These are phyloP conservation scores for Boletellus ananiceps DNA, from an alignment of 768 basidiomycete genomes.

Conservation along the genomic window DNA sequence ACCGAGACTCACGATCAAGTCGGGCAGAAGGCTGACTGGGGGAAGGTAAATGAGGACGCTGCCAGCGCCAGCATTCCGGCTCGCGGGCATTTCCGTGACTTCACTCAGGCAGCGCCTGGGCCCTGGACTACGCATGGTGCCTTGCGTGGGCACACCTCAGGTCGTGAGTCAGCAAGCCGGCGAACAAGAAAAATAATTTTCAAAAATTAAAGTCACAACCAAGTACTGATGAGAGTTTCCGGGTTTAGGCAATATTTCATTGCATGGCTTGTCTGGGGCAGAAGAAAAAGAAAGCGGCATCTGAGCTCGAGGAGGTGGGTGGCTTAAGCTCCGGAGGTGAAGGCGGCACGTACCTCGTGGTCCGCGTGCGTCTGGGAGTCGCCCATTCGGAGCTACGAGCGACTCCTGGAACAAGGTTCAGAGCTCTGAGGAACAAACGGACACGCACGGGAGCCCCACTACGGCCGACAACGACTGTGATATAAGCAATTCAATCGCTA, in stretches of 20 bases:
- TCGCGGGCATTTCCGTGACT: constrained; percentile 17
- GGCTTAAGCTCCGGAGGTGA: constrained; percentile 1
- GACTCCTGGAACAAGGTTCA: constrained; percentile 20
- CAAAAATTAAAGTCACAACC: background rate
- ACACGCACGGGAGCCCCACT: constrained; percentile 20
- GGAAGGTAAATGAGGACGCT: constrained; percentile 1
- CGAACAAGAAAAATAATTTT: constrained; percentile 1
- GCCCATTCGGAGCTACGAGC: constrained; percentile 1
- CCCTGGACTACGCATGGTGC: background rate
- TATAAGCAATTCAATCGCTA: constrained; percentile 28
- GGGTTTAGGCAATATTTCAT: constrained; percentile 7
- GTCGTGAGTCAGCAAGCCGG: constrained; percentile 12
- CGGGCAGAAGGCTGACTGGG: background rate
- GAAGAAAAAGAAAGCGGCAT: background rate
- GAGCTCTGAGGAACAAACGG: constrained; percentile 4
- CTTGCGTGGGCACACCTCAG: background rate
- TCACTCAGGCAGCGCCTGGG: background rate
- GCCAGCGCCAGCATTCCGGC: background rate
- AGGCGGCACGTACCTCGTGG: constrained; percentile 13
- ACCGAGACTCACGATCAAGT: constrained; percentile 1
- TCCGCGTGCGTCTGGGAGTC: background rate
- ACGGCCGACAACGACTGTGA: constrained; percentile 15
- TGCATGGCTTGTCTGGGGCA: constrained; percentile 3
- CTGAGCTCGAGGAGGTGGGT: constrained; percentile 14
- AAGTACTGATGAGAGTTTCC: background rate